Evolutionary conservation across 2,329 filamentous ascomycete genomes (phyloP).

Genomic region (Colletotrichum zoysiae): DNA sequence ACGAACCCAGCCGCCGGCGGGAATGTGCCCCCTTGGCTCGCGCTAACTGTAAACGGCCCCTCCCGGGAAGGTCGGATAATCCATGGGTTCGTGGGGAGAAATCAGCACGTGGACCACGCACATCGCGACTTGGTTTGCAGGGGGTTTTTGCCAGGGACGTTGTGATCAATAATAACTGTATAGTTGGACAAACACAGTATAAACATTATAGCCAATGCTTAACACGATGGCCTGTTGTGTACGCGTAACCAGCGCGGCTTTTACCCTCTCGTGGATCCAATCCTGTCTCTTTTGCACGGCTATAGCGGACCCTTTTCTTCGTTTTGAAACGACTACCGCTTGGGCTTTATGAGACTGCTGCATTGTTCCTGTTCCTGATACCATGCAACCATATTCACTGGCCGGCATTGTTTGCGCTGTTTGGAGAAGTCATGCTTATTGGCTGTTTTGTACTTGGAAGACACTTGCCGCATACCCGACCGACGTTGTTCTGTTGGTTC

Average conservation of each 20-base stretch:
- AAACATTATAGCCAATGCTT: too few species aligned
- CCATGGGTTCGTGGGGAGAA: too few species aligned
- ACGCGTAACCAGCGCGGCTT: too few species aligned
- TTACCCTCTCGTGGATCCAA: background rate
- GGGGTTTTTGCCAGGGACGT: background rate
- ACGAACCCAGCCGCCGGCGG: constrained; percentile 4
- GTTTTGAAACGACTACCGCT: background rate
- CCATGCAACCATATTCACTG: background rate
- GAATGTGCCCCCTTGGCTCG: constrained; percentile 3
- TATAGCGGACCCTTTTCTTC: background rate
- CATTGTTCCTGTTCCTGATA: too few species aligned
- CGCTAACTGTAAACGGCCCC: constrained; percentile 23
- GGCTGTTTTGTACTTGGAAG: too few species aligned
- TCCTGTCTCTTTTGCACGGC: background rate
- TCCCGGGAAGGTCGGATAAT: background rate
- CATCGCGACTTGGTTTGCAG: background rate
- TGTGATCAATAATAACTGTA: background rate
- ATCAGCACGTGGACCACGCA: background rate
- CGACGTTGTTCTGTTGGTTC: too few species aligned
- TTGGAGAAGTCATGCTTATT: background rate
- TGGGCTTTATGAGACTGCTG: background rate
- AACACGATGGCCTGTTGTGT: too few species aligned
- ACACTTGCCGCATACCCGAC: too few species aligned
- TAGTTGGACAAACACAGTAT: too few species aligned
- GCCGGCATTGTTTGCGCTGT: background rate